Evolutionary conservation across 2,329 filamentous ascomycete genomes (phyloP), one percentile per base, ranked within the genome.

Genomic region (Biscogniauxia sp.): DNA sequence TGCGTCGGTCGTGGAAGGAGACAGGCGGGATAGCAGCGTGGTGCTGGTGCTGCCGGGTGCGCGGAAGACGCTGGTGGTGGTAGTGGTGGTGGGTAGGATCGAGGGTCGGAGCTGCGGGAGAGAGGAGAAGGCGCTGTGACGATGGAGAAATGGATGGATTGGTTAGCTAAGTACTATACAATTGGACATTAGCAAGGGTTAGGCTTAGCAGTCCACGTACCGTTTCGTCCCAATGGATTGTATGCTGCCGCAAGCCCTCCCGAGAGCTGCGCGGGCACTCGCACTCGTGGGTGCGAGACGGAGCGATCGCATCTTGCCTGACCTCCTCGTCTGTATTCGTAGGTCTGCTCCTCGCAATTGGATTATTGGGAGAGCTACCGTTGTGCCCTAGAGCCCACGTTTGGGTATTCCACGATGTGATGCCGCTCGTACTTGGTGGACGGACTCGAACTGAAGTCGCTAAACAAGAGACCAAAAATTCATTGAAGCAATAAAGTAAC

Each of bases 81-180:
- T 55, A 63, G 57, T 62, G 50, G 70, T 68, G 37, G 68, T 60
- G 59, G 69, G 68, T 62, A 73, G 67, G 61, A 81, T 70, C 7
- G 79, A 79, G 5, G 83, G 83, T 11, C 83, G 82, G 50, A 84
- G 78, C 58, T 74, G 74, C 1, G 82, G 78, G 65, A 85, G 78
- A 54, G 80, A 81, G 55, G 79, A 77, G 68, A 82, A 82, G 56
- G 76, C 74, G 65, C 80, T 83, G 61, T 51, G 19, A 51, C 2
- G 37, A 45, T 5, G 37, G 55, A 19, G 25, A 23, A 17, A 7
- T 19, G 20, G 19, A 7, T 25, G 61, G 11, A n/a, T n/a, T 45
- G 17, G 55, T 61, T 54, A 62, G 49, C 23, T 49, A 20, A 19
- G 32, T 11, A 45, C 13, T 45, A 17, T 6, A 17, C 5, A n/a